Base-by-base conservation (phyloP, 768 basidiomycete genomes). In the Daedaleopsis nitida region DNA sequence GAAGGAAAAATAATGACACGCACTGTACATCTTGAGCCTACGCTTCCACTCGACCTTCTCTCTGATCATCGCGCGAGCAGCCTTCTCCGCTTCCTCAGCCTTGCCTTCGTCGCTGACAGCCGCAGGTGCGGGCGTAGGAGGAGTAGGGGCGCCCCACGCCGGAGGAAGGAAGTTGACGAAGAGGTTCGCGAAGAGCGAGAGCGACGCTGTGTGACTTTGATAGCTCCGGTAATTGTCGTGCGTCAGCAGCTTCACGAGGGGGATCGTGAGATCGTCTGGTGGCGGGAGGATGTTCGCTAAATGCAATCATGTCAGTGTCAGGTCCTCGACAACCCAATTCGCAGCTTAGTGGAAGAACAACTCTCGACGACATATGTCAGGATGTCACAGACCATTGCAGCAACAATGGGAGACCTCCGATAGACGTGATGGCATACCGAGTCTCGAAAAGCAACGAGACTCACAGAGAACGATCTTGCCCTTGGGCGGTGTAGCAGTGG, bases 21-120 rank as follows among this genome's bases (percentile, higher is more conserved):
- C 69, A 94, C 92, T 77, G 75, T 91, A 94, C 84, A 94, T 89
- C 78, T 89, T 94, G 74, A 93, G 84, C 58, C 89, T 78, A 54
- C 86, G 82, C 71, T 76, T 82, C 75, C 82, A 74, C 62, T 92
- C 89, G 59, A 80, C 83, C 65, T 80, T 77, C 66, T 85, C 81
- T 70, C 84, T 82, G 37, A 60, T 53, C 42, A 58, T 67, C 32
- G 45, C 45, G 21, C 39, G 42, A 19, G 54, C 35, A 1, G 54
- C 54, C 55, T 56, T 57, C 51, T 58, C 61, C 21, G 50, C 24
- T 1, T 55, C 54, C 38, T 45, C 52, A 44, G 43, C 59, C 27
- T 55, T 49, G 35, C 70, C 69, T 52, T 80, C 80, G 34, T 76
- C 65, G 8, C 45, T 51, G 3, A 21, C 53, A 12, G 39, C 16